Conservation (phyloP, 345 rosid genomes). For the Carallia brachiata region DNA sequence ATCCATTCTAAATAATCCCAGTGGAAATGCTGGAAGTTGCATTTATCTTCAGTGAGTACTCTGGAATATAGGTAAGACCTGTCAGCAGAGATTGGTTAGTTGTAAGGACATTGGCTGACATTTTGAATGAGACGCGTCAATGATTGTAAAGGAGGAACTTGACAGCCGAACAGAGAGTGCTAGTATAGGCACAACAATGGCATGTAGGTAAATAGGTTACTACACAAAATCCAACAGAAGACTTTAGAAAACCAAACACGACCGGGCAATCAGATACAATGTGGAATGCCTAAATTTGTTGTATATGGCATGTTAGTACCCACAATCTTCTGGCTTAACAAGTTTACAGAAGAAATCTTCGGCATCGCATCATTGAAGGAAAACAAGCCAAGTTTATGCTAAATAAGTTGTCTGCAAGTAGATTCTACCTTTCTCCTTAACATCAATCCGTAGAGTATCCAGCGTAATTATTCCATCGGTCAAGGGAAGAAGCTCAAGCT, state of each 20-base stretch:
- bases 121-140: too few species aligned
- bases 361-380: neutral
- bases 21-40: constrained; percentile 85
- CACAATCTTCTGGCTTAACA: neutral
- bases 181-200: neutral
- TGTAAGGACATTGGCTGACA: constrained; percentile 5
- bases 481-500: constrained; percentile 90
- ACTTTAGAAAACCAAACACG: too few species aligned
- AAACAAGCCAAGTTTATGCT: neutral
- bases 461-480: constrained; percentile 96
- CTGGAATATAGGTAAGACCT: constrained; percentile 87
- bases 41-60: constrained; percentile 85
- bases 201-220: neutral
- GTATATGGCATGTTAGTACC: neutral
- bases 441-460: constrained; percentile 80
- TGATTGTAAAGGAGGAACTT: neutral
- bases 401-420: constrained; percentile 1
- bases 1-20: constrained; percentile 38
- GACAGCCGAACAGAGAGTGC: neutral
- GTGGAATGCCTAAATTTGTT: too few species aligned
- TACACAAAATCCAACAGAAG: neutral
- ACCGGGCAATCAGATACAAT: too few species aligned
- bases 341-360: neutral
- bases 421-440: constrained; percentile 81
- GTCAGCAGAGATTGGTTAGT: constrained; percentile 18